Evolutionary conservation across 805 yeast species (phyloP).

Genomic region (Metschnikowia borealis): DNA sequence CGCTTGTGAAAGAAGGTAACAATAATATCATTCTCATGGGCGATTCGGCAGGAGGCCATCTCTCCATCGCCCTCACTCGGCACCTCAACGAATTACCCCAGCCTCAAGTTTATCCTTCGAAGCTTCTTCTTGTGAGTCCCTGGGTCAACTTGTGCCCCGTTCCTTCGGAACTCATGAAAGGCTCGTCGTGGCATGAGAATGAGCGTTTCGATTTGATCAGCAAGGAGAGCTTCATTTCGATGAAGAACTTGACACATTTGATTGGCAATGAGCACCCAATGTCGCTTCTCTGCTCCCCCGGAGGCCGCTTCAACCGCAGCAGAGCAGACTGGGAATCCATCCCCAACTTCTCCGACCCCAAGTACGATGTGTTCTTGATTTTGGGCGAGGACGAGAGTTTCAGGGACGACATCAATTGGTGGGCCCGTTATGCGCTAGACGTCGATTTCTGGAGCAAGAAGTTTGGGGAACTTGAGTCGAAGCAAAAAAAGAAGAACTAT

Average conservation of each 20-base stretch:
- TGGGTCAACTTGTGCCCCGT: slow-evolving; percentile 34
- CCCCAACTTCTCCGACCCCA: slow-evolving; percentile 26
- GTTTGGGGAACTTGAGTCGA: slow-evolving; percentile 26
- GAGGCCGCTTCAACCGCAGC: slow-evolving; percentile 20
- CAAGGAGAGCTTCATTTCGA: slow-evolving; percentile 7
- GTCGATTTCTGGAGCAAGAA: slow-evolving; percentile 6
- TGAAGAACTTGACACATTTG: slow-evolving; percentile 9
- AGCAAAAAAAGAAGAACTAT: slow-evolving; percentile 18
- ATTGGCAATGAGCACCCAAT: slow-evolving; percentile 14
- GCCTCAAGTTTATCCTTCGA: slow-evolving; percentile 22
- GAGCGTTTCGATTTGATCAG: slow-evolving; percentile 14
- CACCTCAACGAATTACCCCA: slow-evolving; percentile 17
- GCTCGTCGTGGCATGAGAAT: slow-evolving; percentile 34
- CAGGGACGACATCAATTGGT: slow-evolving; percentile 36
- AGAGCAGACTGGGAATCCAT: slow-evolving; percentile 31
- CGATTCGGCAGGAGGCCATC: slow-evolving; percentile 43
- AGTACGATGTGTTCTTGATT: slow-evolving; percentile 27
- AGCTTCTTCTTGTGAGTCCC: slow-evolving; percentile 30
- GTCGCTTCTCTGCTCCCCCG: slow-evolving; percentile 23
- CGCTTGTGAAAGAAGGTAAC: slow-evolving; percentile 19
- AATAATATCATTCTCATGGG: slow-evolving; percentile 34
- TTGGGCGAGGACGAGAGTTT: slow-evolving; percentile 41
- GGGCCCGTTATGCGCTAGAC: slow-evolving; percentile 30
- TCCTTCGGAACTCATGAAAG: slow-evolving; percentile 21
- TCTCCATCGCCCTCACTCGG: slow-evolving; percentile 29